Evolutionary conservation across 2,329 filamentous ascomycete species (phyloP).

Genomic region (Fusarium palustre): DNA sequence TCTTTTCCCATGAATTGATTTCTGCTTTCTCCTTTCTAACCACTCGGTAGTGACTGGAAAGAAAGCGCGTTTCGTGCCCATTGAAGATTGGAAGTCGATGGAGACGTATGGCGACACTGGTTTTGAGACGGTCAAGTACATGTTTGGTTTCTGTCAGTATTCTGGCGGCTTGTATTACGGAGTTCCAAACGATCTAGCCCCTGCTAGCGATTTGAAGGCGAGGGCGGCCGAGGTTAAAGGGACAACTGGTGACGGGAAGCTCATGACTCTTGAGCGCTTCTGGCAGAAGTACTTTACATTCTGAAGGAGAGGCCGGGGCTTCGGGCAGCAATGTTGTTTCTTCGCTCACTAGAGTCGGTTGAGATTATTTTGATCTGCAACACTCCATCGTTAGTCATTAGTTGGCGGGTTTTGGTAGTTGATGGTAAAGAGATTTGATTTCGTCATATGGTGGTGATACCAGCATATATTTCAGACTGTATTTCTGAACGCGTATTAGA

Average conservation of each 20-base stretch:
- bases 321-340: too few species aligned
- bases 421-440: neutral
- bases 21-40: conserved; percentile 3
- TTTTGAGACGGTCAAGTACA: conserved; percentile 53
- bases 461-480: neutral
- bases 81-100: conserved; percentile 50
- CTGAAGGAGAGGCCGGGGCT: neutral
- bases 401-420: neutral
- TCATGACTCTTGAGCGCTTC: conserved; percentile 46
- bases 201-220: conserved; percentile 48
- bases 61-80: conserved; percentile 48
- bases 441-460: neutral
- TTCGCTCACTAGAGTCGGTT: neutral
- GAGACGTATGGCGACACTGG: conserved; percentile 49
- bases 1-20: neutral
- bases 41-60: conserved; percentile 47
- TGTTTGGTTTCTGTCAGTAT: conserved; percentile 53
- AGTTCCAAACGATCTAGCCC: conserved; percentile 43
- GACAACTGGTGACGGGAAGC: conserved; percentile 28
- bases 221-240: conserved; percentile 46
- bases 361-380: neutral
- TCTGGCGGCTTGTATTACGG: conserved; percentile 52
- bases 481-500: too few species aligned
- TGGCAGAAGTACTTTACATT: conserved; percentile 41
- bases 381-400: neutral